Base-by-base conservation (phyloP, 2,329 filamentous ascomycete genomes). In the Claviceps digitariae region DNA sequence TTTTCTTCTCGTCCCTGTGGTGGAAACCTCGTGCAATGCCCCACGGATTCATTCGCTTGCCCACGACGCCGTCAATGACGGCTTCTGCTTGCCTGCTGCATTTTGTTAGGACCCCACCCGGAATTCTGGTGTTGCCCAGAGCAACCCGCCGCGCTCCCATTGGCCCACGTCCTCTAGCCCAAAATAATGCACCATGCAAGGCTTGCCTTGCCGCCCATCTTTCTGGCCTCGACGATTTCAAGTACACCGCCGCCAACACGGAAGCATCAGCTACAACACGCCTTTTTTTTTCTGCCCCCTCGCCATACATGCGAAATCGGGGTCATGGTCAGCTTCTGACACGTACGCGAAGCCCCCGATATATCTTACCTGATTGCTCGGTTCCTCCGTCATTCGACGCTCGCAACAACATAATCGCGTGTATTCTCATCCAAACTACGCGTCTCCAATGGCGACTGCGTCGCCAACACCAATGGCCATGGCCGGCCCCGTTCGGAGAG, bases 401-500 rank as follows among this genome's bases (percentile, higher is more conserved):
- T 52, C 43, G 38, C 40, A 25, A 52, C 46, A 27, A 34, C 51
- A 50, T 23, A 47, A 15, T 47, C 29, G 43, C 21, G 50, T 34
- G 27, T 50, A 43, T 54, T 45, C 27, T 45, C 43, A 27, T 31
- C 54, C 54, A 57, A 59, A 56, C 58, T 52, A 57, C 59, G 51
- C 55, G 25, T 40, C 54, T 54, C 53, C 45, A 45, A 79, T 79
- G 76, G 70, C 77, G 55, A 70, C 74, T 52, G 71, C 70, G 57
- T 81, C 78, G 59, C 78, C 77, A 53, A 81, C 78, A 5, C 77
- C 80, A 38, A 69, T 76, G 62, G 74, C 71, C 58, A 69, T 72
- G 74, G 60, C 72, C 74, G 61, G 73, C 71, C 61, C 71, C 68
- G 52, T 70, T 65, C 54, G 79, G 62, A 74, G 78, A 60, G 74